A percentile compares a stretch with the other conserved stretches of the same genome.
phyloP scores from a whole-genome alignment of 768 basidiomycete genomes.

The Tricholomella constricta region DNA sequence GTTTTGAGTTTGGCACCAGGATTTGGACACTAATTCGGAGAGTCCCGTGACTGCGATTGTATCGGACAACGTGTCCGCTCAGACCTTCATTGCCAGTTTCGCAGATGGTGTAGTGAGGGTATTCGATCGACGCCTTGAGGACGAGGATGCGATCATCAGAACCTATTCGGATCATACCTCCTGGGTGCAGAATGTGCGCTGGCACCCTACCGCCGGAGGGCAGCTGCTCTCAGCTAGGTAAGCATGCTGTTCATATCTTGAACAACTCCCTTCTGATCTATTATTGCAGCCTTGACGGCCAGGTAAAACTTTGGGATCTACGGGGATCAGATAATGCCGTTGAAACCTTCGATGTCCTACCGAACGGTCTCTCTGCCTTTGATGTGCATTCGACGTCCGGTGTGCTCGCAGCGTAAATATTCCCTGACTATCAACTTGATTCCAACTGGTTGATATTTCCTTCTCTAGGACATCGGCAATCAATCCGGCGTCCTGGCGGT shows the following conservation, averaged over 20 bases:
- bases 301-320: constrained; percentile 90
- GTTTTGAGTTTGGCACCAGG: constrained; percentile 45
- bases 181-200: constrained; percentile 90
- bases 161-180: constrained; percentile 75
- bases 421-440: not conserved
- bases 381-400: constrained; percentile 84
- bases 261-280: not conserved
- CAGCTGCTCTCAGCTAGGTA: constrained; percentile 90
- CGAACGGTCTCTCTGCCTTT: constrained; percentile 77
- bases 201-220: constrained; percentile 67
- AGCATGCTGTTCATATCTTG: constrained; percentile 18
- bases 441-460: constrained; percentile 6
- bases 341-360: constrained; percentile 64
- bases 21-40: constrained; percentile 86
- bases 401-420: constrained; percentile 82
- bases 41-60: constrained; percentile 86
- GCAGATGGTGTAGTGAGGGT: constrained; percentile 89
- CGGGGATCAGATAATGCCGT: constrained; percentile 62
- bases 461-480: constrained; percentile 59
- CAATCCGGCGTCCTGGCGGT: constrained; percentile 59
- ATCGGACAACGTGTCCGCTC: constrained; percentile 73
- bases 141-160: constrained; percentile 80
- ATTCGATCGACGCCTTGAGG: constrained; percentile 88
- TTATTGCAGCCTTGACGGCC: constrained; percentile 73
- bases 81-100: constrained; percentile 87